These are phyloP conservation scores for Nemania sp. DNA, from an alignment of 2,329 filamentous ascomycete genomes.

Conservation along the genomic window DNA sequence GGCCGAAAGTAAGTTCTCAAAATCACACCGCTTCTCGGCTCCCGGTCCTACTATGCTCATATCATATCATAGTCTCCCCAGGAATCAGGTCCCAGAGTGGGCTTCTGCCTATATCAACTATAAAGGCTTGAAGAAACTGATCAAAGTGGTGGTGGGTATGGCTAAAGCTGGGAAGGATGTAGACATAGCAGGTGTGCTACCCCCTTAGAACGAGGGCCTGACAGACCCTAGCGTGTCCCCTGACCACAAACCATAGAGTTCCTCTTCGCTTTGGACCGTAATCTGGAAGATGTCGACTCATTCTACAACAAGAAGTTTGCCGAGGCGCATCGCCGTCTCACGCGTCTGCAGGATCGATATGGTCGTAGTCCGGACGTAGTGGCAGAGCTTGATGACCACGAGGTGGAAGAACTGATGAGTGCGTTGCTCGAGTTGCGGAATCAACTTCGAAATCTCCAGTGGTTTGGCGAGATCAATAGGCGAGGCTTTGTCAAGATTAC, in stretches of 20 bases:
- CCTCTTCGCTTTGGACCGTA: conserved; percentile 94
- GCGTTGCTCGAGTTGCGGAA: conserved; percentile 86
- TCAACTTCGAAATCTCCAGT: conserved; percentile 88
- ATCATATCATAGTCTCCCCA: conserved; percentile 60
- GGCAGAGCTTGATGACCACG: conserved; percentile 79
- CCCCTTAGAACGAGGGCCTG: conserved; percentile 37
- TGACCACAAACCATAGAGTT: conserved; percentile 69
- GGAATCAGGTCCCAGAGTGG: conserved; percentile 88
- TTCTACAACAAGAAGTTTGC: conserved; percentile 97
- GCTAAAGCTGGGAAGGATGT: conserved; percentile 71
- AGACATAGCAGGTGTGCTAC: conserved; percentile 83
- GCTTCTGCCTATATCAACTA: conserved; percentile 84
- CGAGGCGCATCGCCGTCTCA: conserved; percentile 81
- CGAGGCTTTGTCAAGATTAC: conserved; percentile 97
- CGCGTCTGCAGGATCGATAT: conserved; percentile 85
- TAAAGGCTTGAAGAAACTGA: conserved; percentile 90
- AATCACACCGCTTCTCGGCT: not conserved
- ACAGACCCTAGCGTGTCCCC: conserved; percentile 42
- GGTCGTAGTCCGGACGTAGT: conserved; percentile 71
- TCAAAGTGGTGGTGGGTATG: conserved; percentile 75
- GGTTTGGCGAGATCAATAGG: conserved; percentile 97
- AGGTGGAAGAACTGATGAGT: conserved; percentile 87
- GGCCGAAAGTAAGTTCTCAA: conserved; percentile 57
- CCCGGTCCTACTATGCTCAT: conserved; percentile 25
- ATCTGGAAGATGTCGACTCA: conserved; percentile 92